Evolutionary conservation across 2,329 filamentous ascomycete species (phyloP), one percentile per base, ranked within the genome.

Genomic region (Pyrenophora teres): DNA sequence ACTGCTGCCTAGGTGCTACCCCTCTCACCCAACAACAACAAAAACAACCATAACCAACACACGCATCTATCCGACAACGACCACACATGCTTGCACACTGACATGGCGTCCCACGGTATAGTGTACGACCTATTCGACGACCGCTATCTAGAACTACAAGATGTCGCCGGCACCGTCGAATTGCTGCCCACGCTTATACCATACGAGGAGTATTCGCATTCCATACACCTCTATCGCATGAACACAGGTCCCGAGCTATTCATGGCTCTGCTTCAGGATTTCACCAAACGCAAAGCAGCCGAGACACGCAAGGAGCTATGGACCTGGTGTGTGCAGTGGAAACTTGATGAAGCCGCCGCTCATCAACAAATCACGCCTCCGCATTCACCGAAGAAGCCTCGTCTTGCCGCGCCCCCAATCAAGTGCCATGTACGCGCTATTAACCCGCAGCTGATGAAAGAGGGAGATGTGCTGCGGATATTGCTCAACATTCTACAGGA

Each of bases 281-380:
- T 67, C 49, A 71, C 67, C 21, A 59, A 62, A 33, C 57, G 59
- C 30, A 48, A 40, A 39, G 56, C 69, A 13, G 40, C 40, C 9
- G 42, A 57, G 21, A 38, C 38, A 8, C 41, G 52, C 38, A 63
- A 60, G 40, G 70, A 73, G 49, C 40, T 67, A 3, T 73, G 70
- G 70, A 67, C 64, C 6, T 73, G 68, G 68, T 55, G 46, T 18
- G 61, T 68, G 39, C 70, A 73, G 40, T 72, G 67, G 68, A 54
- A 71, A 15, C 61, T 71, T 6, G 57, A 62, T 8, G 16, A 46
- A 15, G 43, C 45, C 1, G 19, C 40, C 19, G 18, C 50, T 18
- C 27, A 13, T 19, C 43, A 52, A 16, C 42, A 30, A 8, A 31
- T 42, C n/a, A n/a, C 39, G 5, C 18, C 40, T 16, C 39, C 49